Evolutionary conservation across 345 rosid species (phyloP), one percentile per base, ranked within the genome.

Genomic region (Lepidium didymum): DNA sequence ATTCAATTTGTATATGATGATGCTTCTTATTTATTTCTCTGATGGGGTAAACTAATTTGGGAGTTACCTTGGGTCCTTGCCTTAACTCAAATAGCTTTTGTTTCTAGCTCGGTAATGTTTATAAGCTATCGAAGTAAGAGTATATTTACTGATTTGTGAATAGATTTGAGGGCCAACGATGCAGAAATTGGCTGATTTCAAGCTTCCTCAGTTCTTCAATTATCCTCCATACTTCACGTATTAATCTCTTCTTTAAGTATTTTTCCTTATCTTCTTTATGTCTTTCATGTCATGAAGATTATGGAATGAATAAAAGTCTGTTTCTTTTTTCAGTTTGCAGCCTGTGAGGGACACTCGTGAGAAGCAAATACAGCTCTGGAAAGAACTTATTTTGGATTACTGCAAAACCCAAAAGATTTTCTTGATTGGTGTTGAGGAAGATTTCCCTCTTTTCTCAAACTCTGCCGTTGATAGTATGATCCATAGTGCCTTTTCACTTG

Each of bases 181-280:
- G 96, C 97, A 86, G 90, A 85, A 73, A 41, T 35, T 82, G 85
- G 98, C 86, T 64, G 89, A 87, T 73, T 90, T 84, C 81, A 93
- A 87, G 85, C 83, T 90, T 60, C 97, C 95, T 18, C 97, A 89
- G 0, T 93, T 93, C 85, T 90, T 88, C 87, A 90, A 78, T 70
- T 93, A 93, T 76, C 97, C 98, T 9, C 98, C 97, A 9, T 93
- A 93, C 79, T 93, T 93, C 86, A 93, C 97, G 97, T 93, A 82
- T 21, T 37, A 18, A 46, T 70, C 56, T 62, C 78, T 67, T 75
- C 8, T 14, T 34, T 19, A 46, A 54, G 60, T 34, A 34, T 8
- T 2, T 2, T 10, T n/a, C n/a, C n/a, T 55, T 0, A 0, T 9
- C 13, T 12, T 40, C 0, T n/a, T 7, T 18, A n/a, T n/a, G n/a